Base-by-base conservation (phyloP, 352 stramenopile species). In the Blastocystis sp. region DNA sequence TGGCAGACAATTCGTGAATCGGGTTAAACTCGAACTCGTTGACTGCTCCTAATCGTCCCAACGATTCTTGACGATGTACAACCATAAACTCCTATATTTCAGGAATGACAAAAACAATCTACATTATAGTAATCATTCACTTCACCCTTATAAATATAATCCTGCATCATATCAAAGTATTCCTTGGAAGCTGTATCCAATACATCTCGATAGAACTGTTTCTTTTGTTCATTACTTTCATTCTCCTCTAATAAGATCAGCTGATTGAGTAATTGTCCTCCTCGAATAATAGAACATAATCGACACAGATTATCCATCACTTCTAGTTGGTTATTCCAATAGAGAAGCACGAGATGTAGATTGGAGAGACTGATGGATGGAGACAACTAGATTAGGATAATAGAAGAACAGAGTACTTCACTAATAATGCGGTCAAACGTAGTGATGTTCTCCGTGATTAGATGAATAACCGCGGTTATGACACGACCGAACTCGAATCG, bases 91-190 rank as follows among this genome's bases (percentile, higher is more conserved):
- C 69, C 69, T 80, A 14, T 5, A 42, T 21, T 56, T 58, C 24
- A 39, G 11, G 69, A 29, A 32, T 16, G 21, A 80, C 0, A 59
- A 0, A 7, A 12, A 14, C 0, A 2, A 39, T n/a, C 2, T 16
- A 80, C 69, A 21, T 80, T 21, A 29, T 61, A 80, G 49, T 24
- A 54, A 43, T 80, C 69, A 32, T 39, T 39, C 37, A 80, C 42
- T 37, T 63, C 16, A 7, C 69, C 69, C 16, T 59, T 14, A 54
- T 80, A 80, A 37, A 80, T 16, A 39, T 80, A 80, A 27, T 59
- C n/a, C 43, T 80, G 69, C 69, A 80, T 80, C 37, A 80, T 58
- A 19, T 19, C n/a, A 27, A 80, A 80, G 69, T 80, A 80, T 12
- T 80, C 37, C 3, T 42, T 27, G 0, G 69, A 29, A n/a, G 69